Conservation (phyloP, 1,284 basidiomycete species). For the Cutaneotrichosporon sp. region DNA sequence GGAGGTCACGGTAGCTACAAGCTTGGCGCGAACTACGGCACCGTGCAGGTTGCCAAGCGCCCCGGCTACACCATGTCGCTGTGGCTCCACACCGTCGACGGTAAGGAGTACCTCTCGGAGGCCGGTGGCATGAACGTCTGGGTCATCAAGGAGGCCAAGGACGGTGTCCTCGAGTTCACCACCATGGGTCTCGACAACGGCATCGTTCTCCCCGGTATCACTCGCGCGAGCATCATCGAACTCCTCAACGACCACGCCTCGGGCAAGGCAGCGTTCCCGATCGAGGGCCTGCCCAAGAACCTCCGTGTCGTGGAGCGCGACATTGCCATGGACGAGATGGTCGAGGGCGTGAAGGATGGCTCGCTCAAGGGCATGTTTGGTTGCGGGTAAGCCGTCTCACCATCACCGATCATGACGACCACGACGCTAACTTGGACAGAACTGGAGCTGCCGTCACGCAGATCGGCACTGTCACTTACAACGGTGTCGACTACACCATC, state of each 20-base stretch:
- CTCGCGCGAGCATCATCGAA: conserved; percentile 46
- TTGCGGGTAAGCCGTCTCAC: background rate
- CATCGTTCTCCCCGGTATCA: conserved; percentile 52
- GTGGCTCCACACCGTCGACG: conserved; percentile 43
- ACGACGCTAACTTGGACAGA: conserved; percentile 17
- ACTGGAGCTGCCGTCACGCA: conserved; percentile 48
- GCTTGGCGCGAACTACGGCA: conserved; percentile 52
- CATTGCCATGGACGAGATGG: conserved; percentile 48
- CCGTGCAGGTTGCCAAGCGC: conserved; percentile 48
- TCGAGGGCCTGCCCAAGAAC: conserved; percentile 43
- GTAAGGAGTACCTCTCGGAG: conserved; percentile 49
- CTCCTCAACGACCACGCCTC: conserved; percentile 41
- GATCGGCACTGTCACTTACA: conserved; percentile 42
- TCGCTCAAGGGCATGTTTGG: conserved; percentile 38
- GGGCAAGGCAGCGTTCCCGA: conserved; percentile 39
- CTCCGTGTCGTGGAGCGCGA: conserved; percentile 51
- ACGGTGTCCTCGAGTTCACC: conserved; percentile 48
- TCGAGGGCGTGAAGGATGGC: conserved; percentile 37
- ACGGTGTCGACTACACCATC: conserved; percentile 34
- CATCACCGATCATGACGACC: background rate
- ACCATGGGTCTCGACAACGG: conserved; percentile 51
- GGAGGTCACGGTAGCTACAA: conserved; percentile 50
- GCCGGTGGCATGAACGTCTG: conserved; percentile 52
- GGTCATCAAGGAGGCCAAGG: conserved; percentile 47
- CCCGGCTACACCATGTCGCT: conserved; percentile 49